Evolutionary conservation across 2,329 filamentous ascomycete species (phyloP).

Genomic region (Exophiala calicioides): DNA sequence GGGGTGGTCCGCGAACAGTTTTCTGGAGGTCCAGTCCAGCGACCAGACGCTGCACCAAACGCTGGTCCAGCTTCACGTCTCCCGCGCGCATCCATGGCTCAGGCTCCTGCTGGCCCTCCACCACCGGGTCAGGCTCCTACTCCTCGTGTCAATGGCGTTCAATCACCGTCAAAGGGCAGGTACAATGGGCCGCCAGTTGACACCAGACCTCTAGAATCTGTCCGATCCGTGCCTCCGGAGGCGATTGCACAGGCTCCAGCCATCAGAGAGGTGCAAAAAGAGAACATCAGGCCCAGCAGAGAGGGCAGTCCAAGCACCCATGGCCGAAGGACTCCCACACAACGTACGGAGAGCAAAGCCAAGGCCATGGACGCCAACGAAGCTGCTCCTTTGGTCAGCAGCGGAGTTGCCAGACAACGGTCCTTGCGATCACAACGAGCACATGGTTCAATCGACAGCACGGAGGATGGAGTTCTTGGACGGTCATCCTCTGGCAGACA

Average conservation of each 20-base stretch:
- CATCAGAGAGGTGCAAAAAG: constrained; percentile 26
- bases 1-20: constrained; percentile 34
- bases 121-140: constrained; percentile 65
- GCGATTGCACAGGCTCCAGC: constrained; percentile 22
- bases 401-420: constrained; percentile 47
- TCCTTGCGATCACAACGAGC: constrained; percentile 60
- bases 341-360: constrained; percentile 47
- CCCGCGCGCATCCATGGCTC: constrained; percentile 60
- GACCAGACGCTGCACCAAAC: constrained; percentile 29
- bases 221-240: constrained; percentile 17
- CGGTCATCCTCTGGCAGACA: constrained; percentile 33
- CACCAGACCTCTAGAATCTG: constrained; percentile 28
- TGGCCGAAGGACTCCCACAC: constrained; percentile 66
- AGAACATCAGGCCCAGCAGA: constrained; percentile 33
- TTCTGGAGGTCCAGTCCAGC: constrained; percentile 29
- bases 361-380: constrained; percentile 50
- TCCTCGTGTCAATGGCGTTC: constrained; percentile 49
- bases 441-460: constrained; percentile 69
- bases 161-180: constrained; percentile 20
- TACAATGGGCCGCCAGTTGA: constrained; percentile 50
- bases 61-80: constrained; percentile 56
- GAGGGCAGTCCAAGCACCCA: constrained; percentile 57
- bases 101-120: constrained; percentile 63
- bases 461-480: constrained; percentile 57
- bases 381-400: constrained; percentile 45